Evolutionary conservation across 2,329 filamentous ascomycete species (phyloP).

Genomic region (Fonsecaea nubica): DNA sequence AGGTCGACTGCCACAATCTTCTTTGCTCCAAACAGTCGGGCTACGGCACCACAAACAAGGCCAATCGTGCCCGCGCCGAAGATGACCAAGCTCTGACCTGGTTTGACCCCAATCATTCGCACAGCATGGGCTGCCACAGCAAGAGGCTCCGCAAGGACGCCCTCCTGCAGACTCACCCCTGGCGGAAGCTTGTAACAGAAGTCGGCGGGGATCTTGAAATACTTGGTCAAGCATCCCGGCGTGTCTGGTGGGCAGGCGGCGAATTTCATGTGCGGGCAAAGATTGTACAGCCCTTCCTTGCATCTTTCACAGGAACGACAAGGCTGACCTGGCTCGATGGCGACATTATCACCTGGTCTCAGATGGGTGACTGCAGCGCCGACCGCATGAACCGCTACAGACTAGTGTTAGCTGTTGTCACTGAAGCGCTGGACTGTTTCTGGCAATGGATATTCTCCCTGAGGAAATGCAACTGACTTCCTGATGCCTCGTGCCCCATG

Average conservation of each 20-base stretch:
- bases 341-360: slow-evolving; percentile 44
- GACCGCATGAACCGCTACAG: slow-evolving; percentile 38
- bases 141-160: slow-evolving; percentile 57
- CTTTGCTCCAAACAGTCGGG: slow-evolving; percentile 65
- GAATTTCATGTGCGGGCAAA: slow-evolving; percentile 51
- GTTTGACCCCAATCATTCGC: slow-evolving; percentile 47
- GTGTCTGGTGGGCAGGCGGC: slow-evolving; percentile 49
- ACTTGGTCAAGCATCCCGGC: slow-evolving; percentile 50
- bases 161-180: slow-evolving; percentile 50
- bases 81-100: slow-evolving; percentile 51
- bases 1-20: slow-evolving; percentile 67
- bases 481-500: slow-evolving; percentile 47
- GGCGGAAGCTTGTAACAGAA: slow-evolving; percentile 50
- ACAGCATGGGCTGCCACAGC: slow-evolving; percentile 56
- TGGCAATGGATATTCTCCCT: neutral
- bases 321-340: slow-evolving; percentile 48
- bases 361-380: slow-evolving; percentile 41
- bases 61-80: slow-evolving; percentile 59
- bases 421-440: neutral
- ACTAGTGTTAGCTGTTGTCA: neutral
- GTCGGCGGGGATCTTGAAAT: slow-evolving; percentile 48
- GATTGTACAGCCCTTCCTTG: slow-evolving; percentile 50
- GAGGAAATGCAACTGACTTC: neutral
- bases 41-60: slow-evolving; percentile 65
- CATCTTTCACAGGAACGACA: slow-evolving; percentile 47